Evolutionary conservation across 345 rosid species (phyloP).

Genomic region (Gossypium ekmanianum): DNA sequence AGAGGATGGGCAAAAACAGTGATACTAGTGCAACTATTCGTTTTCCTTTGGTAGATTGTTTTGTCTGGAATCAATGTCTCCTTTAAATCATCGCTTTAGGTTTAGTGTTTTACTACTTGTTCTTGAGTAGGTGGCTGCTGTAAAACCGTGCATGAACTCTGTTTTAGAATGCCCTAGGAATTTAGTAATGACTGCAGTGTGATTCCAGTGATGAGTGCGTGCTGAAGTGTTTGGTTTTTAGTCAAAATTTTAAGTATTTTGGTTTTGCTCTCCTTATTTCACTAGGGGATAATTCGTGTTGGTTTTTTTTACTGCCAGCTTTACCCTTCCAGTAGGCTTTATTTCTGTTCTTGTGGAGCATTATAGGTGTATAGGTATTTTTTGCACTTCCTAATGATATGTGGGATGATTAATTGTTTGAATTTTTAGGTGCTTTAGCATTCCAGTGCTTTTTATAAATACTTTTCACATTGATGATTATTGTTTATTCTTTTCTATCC

Average conservation of each 20-base stretch:
- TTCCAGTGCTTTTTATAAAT: not conserved
- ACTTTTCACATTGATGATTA: not conserved
- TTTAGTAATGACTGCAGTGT: not conserved
- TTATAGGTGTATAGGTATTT: not conserved
- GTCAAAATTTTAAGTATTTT: not conserved
- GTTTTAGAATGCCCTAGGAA: not conserved
- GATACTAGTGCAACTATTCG: not conserved
- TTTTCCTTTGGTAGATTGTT: not conserved
- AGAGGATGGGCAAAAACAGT: not conserved
- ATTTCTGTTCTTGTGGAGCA: not conserved
- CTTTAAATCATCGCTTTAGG: not conserved
- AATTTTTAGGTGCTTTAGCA: not conserved
- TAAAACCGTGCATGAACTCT: not conserved
- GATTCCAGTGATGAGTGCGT: not conserved
- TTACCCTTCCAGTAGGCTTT: not conserved
- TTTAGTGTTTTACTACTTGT: not conserved
- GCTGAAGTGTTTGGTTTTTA: not conserved
- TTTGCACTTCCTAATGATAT: constrained; percentile 5
- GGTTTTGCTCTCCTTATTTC: not conserved
- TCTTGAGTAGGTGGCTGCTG: not conserved
- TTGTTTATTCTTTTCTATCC: not conserved
- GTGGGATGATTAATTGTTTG: not conserved
- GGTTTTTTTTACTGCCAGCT: not conserved
- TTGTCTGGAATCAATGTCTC: not conserved
- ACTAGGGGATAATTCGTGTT: not conserved